Percentiles rank a stretch among this genome's conserved stretches.
These are phyloP conservation scores for Canna indica DNA, from an alignment of 176 grass and related monocot species.

Conservation along the genomic window DNA sequence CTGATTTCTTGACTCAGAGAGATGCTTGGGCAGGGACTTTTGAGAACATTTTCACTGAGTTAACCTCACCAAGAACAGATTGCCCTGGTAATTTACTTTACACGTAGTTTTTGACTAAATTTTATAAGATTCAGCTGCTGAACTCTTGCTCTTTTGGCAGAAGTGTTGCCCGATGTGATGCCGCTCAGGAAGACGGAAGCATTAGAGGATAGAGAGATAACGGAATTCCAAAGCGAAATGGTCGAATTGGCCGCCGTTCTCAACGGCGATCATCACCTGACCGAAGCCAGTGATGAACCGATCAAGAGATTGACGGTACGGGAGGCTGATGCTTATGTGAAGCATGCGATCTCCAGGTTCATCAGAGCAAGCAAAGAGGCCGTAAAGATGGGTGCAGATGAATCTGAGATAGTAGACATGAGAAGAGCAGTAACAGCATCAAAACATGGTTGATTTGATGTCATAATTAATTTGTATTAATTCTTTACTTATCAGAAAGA, in stretches of 20 bases:
- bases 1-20: conserved; percentile 15
- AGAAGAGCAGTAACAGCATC: background rate
- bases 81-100: conserved; percentile 8
- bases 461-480: too few species aligned
- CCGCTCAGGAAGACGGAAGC: background rate
- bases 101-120: too few species aligned
- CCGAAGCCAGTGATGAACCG: background rate
- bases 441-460: background rate
- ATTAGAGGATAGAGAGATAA: background rate
- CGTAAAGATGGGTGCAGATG: background rate
- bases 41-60: background rate
- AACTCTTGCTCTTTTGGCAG: too few species aligned
- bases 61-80: conserved; percentile 12
- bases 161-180: conserved; percentile 1
- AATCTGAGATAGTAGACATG: background rate
- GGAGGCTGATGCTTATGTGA: conserved; percentile 6
- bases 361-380: conserved; percentile 7
- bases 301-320: background rate
- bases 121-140: too few species aligned
- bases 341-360: background rate
- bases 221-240: conserved; percentile 13
- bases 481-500: too few species aligned
- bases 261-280: background rate
- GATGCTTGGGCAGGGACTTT: conserved; percentile 15
- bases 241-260: conserved; percentile 4